Evolutionary conservation across 2,329 filamentous ascomycete genomes (phyloP), one percentile per base, ranked within the genome.

Genomic region (Diaporthe ilicicola): DNA sequence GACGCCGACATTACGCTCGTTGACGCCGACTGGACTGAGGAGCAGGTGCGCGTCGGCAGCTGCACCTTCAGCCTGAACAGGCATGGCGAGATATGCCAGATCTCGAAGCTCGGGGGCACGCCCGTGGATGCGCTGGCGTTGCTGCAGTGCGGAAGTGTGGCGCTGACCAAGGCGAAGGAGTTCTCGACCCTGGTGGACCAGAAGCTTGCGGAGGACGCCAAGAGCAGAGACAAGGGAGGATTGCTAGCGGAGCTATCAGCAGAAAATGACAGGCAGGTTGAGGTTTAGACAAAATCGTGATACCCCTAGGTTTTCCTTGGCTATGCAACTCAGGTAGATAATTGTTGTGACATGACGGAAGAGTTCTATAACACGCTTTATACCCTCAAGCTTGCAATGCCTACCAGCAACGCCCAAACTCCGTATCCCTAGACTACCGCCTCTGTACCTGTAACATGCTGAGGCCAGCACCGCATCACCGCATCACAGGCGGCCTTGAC

Each of bases 1-100:
- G 89, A 91, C 44, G 93, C 91, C 6, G 91, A 93, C 75, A 86
- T 91, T 17, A 88, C 93, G 53, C 78, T 95, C 67, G 79, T 93
- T n/a, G 93, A 96, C 80, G 88, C 93, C 3, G 92, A 87, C 53
- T 85, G 90, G 79, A 81, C 93, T 48, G 93, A 96, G 82, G 93
- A 96, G 82, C 92, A 94, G 80, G 85, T 94, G 70, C 86, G 92
- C 24, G 88, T 92, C 48, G 91, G 90, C 70, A 91, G 91, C 80
- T 89, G 93, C 76, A 93, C 93, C 8, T 89, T 98, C 77, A 95
- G 94, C 69, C 87, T 97, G 81, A 97, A 98, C 82, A 91, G 90
- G 78, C 92, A 95, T 77, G 95, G 95, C 29, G 95, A 98, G 83
- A 89, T 98, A 50, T 97, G 94, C 77, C 94, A 97, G 81, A 89